These are phyloP conservation scores for Neocucurbitaria cava DNA, from an alignment of 2,329 filamentous ascomycete species.

Conservation along the genomic window DNA sequence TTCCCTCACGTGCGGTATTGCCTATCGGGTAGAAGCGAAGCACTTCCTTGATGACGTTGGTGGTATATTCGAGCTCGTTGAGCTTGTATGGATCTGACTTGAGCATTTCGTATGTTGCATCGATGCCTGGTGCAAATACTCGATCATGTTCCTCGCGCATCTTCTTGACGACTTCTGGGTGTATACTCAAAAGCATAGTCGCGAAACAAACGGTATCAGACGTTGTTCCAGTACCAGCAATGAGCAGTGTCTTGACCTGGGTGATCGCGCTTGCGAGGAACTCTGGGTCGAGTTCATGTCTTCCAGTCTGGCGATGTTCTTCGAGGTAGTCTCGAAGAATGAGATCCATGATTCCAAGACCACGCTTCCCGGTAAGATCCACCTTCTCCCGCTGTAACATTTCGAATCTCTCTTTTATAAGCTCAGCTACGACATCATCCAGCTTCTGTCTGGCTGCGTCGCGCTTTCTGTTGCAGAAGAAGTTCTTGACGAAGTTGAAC, in stretches of 20 bases:
- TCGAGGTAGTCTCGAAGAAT: conserved; percentile 37
- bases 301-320: conserved; percentile 22
- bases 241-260: conserved; percentile 50
- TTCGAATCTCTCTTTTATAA: conserved; percentile 48
- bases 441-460: conserved; percentile 26
- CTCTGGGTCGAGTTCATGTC: conserved; percentile 32
- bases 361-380: conserved; percentile 45
- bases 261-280: conserved; percentile 48
- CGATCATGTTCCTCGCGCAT: conserved; percentile 59
- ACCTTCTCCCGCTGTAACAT: conserved; percentile 38
- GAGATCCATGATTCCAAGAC: conserved; percentile 46
- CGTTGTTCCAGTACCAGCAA: conserved; percentile 55
- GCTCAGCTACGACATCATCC: conserved; percentile 41
- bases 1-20: conserved; percentile 52
- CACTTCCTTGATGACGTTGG: conserved; percentile 61
- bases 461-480: conserved; percentile 16
- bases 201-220: conserved; percentile 40
- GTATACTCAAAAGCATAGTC: conserved; percentile 38
- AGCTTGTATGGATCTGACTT: conserved; percentile 54
- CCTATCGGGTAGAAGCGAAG: conserved; percentile 61
- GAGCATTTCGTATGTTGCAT: conserved; percentile 50
- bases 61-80: conserved; percentile 60
- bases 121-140: conserved; percentile 56
- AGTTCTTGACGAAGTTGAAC: conserved; percentile 28
- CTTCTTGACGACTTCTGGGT: conserved; percentile 34